A percentile compares a stretch with the other conserved stretches of the same genome.
Evolutionary conservation across 768 basidiomycete genomes (phyloP).

Genomic region (Symmetrospora coprosmae): DNA sequence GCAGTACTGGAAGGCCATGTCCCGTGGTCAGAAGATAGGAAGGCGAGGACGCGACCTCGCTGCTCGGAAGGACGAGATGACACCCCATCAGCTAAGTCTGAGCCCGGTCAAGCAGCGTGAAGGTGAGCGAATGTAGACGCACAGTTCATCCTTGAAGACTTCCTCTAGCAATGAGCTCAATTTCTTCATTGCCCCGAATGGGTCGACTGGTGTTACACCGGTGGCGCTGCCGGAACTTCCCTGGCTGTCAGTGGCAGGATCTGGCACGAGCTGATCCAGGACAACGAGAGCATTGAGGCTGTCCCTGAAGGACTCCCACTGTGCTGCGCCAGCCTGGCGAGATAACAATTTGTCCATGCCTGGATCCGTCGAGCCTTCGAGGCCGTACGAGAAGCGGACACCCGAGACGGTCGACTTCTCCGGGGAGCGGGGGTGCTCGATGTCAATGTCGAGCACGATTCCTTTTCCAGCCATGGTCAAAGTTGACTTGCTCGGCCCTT

Average conservation of each 20-base stretch:
- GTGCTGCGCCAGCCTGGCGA: neutral
- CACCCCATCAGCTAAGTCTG: no score
- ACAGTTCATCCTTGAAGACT: conserved; percentile 14
- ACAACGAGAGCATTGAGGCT: neutral
- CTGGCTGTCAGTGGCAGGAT: neutral
- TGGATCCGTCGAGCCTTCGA: conserved; percentile 9
- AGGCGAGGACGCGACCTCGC: conserved; percentile 4
- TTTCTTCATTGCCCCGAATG: conserved; percentile 10
- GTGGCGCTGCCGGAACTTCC: neutral
- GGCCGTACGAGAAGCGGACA: conserved; percentile 12
- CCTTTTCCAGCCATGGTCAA: conserved; percentile 19
- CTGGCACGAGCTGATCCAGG: neutral
- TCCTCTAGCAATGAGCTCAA: neutral
- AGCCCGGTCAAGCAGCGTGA: neutral
- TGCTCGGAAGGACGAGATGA: no score
- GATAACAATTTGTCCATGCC: conserved; percentile 16
- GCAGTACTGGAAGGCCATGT: neutral
- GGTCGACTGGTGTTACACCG: neutral
- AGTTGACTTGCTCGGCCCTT: neutral
- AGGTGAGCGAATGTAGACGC: neutral
- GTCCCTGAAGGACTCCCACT: conserved; percentile 2
- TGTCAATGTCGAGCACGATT: conserved; percentile 9
- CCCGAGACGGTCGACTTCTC: neutral
- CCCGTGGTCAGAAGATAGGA: neutral
- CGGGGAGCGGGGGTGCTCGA: neutral